Evolutionary conservation across 768 basidiomycete species (phyloP).

Genomic region (Obba rivulosa): DNA sequence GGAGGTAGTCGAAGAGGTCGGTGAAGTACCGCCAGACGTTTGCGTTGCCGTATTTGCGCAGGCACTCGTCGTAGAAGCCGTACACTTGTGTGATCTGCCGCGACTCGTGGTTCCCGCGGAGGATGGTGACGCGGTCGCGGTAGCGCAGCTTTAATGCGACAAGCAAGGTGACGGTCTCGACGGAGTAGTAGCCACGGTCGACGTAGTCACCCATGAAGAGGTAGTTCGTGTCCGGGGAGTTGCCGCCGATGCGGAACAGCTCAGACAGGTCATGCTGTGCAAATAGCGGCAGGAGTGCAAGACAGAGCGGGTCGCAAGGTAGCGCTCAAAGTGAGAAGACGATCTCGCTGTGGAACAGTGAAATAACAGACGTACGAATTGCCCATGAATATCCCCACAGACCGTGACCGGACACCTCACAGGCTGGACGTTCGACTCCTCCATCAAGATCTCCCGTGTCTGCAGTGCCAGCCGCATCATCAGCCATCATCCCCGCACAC

Average conservation of each 20-base stretch:
- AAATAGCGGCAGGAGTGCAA: neutral
- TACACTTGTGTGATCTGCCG: slow-evolving; percentile 99
- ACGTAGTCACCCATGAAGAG: slow-evolving; percentile 99
- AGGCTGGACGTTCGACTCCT: slow-evolving; percentile 98
- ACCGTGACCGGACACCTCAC: slow-evolving; percentile 99
- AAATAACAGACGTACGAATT: slow-evolving; percentile 76
- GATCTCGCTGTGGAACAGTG: slow-evolving; percentile 13
- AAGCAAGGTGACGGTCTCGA: slow-evolving; percentile 96
- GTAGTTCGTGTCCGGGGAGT: slow-evolving; percentile 98
- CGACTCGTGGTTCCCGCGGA: slow-evolving; percentile 98
- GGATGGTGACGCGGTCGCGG: slow-evolving; percentile 95
- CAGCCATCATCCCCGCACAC: slow-evolving; percentile 1
- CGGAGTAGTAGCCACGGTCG: slow-evolving; percentile 98
- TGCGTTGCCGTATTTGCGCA: slow-evolving; percentile 99
- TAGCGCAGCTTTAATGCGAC: slow-evolving; percentile 97
- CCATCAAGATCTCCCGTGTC: slow-evolving; percentile 98
- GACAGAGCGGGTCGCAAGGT: slow-evolving; percentile 8
- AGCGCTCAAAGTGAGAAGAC: slow-evolving; percentile 1
- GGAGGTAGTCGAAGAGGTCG: slow-evolving; percentile 96
- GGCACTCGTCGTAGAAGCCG: slow-evolving; percentile 99
- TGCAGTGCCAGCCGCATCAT: slow-evolving; percentile 28
- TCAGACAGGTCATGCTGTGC: slow-evolving; percentile 96
- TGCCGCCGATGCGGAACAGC: slow-evolving; percentile 96
- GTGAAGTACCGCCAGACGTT: slow-evolving; percentile 99
- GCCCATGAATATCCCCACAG: slow-evolving; percentile 99